phyloP scores from a whole-genome alignment of 2,329 filamentous ascomycete species.

The Fusarium musae region DNA sequence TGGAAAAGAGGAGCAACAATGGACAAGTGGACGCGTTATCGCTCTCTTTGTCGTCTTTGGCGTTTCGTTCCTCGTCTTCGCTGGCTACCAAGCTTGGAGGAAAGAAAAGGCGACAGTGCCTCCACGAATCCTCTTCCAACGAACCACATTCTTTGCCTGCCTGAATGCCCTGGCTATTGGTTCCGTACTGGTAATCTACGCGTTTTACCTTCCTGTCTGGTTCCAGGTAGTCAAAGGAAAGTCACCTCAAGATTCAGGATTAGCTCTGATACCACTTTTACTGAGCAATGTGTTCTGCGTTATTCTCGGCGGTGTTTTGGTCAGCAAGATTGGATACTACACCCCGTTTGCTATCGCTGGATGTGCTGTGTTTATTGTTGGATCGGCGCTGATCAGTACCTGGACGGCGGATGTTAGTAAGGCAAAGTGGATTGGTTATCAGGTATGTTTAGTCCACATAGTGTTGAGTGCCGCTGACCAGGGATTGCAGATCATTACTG shows the following conservation, averaged over 20 bases:
- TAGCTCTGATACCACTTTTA: not conserved
- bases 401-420: conserved; percentile 2
- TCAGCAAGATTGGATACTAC: conserved; percentile 5
- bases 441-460: not conserved
- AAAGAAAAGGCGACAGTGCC: conserved; percentile 15
- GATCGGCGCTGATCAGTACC: not conserved
- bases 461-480: not conserved
- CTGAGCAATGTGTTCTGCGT: conserved; percentile 18
- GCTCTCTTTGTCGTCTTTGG: conserved; percentile 18
- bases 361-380: not conserved
- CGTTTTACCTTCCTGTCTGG: conserved; percentile 25
- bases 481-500: not conserved
- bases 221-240: conserved; percentile 23
- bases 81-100: conserved; percentile 8
- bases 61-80: not conserved
- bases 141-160: not conserved
- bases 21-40: not conserved
- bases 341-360: conserved; percentile 14
- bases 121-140: not conserved
- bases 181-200: conserved; percentile 2
- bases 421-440: conserved; percentile 15
- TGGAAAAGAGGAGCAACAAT: conserved; percentile 2
- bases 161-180: not conserved
- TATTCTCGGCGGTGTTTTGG: conserved; percentile 12
- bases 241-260: not conserved